Evolutionary conservation across 2,329 filamentous ascomycete species (phyloP).

Genomic region (Aspergillus tamarii): DNA sequence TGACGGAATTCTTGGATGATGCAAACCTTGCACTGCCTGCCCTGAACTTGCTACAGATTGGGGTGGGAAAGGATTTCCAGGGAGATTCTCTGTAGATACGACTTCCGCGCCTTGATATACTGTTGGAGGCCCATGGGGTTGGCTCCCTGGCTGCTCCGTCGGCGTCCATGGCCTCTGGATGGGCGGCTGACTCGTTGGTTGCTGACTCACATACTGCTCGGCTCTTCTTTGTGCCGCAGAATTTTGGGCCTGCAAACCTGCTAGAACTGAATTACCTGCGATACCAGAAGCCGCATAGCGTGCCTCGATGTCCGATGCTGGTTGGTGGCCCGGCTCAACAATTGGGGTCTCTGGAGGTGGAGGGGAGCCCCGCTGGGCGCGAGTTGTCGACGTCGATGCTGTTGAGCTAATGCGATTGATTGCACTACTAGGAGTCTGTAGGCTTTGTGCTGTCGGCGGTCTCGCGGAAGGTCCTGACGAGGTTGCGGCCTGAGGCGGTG

Average conservation of each 20-base stretch:
- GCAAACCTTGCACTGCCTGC: conserved; percentile 23
- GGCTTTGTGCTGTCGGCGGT: conserved; percentile 30
- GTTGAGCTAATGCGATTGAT: conserved; percentile 74
- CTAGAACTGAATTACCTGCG: conserved; percentile 80
- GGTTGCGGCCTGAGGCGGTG: conserved; percentile 50
- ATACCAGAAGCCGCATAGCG: conserved; percentile 91
- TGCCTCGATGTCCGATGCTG: conserved; percentile 82
- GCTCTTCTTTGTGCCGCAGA: conserved; percentile 79
- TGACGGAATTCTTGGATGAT: conserved; percentile 53
- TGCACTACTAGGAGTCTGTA: conserved; percentile 56
- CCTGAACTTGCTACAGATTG: conserved; percentile 25
- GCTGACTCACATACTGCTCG: conserved; percentile 71
- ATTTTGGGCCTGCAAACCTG: conserved; percentile 72
- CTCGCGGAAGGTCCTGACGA: conserved; percentile 26
- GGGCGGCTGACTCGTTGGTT: conserved; percentile 42
- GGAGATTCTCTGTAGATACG: conserved; percentile 53
- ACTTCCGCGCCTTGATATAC: conserved; percentile 86
- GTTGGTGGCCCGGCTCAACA: conserved; percentile 69
- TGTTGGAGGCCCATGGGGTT: conserved; percentile 85
- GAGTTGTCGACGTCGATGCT: conserved; percentile 89
- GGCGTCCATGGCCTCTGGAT: conserved; percentile 82
- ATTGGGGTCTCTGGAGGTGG: conserved; percentile 93
- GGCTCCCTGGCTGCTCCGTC: conserved; percentile 82
- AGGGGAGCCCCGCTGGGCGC: conserved; percentile 87
- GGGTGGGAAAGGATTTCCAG: conserved; percentile 38